phyloP scores from a whole-genome alignment of 1,139 yeast genomes.

The Keqinozyma sinolaborantium region DNA sequence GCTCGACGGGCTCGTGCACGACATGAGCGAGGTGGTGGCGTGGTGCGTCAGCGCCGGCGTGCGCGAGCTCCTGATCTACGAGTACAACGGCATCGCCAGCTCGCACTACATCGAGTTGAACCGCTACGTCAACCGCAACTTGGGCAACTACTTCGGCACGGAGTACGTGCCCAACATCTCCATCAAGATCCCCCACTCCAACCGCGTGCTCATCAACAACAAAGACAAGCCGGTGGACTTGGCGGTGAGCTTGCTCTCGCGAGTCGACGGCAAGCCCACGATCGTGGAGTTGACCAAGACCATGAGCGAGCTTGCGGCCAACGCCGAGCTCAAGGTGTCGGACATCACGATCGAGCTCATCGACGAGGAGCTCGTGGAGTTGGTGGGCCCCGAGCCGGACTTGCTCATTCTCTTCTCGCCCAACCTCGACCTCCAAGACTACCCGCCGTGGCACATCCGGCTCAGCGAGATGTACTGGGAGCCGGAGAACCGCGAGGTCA shows the following conservation, averaged over 20 bases:
- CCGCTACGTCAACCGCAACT: conserved; percentile 55
- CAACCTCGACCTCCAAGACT: conserved; percentile 80
- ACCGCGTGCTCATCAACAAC: conserved; percentile 42
- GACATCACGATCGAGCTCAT: conserved; percentile 75
- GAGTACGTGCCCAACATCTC: conserved; percentile 60
- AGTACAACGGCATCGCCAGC: conserved; percentile 68
- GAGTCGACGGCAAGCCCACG: conserved; percentile 85
- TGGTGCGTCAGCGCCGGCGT: conserved; percentile 92
- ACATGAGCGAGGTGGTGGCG: conserved; percentile 72
- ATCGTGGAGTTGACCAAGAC: conserved; percentile 85
- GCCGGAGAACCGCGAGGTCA: conserved; percentile 74
- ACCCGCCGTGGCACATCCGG: conserved; percentile 97
- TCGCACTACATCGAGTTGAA: conserved; percentile 49
- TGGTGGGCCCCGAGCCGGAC: conserved; percentile 91
- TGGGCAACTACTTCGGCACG: conserved; percentile 74
- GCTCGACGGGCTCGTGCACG: conserved; percentile 72
- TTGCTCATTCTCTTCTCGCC: conserved; percentile 84
- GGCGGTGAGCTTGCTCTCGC: conserved; percentile 63
- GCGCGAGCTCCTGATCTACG: conserved; percentile 69
- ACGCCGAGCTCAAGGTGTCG: conserved; percentile 55
- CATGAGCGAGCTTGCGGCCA: conserved; percentile 70
- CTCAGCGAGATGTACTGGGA: conserved; percentile 90
- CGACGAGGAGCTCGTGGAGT: conserved; percentile 68
- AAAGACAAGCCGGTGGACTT: conserved; percentile 42
- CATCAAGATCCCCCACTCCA: conserved; percentile 61